A percentile compares a stretch with the other conserved stretches of the same genome.
phyloP scores from a whole-genome alignment of 306 rosid species.

The Rosa chinensis region DNA sequence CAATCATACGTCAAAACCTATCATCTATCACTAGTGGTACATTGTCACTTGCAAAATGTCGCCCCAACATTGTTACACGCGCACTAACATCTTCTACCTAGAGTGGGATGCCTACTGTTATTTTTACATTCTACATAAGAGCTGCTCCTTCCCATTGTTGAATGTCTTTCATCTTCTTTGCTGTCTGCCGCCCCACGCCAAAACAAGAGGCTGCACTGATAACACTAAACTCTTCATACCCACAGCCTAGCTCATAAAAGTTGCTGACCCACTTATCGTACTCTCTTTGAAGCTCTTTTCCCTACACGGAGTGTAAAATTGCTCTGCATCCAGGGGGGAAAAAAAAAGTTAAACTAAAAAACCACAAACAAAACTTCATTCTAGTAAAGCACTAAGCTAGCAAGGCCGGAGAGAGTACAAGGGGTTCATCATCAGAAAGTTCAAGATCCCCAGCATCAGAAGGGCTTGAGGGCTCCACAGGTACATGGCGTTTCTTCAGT shows the following conservation, averaged over 20 bases:
- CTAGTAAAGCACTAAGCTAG: not conserved
- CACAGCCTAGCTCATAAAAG: constrained; percentile 19
- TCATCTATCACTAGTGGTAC: constrained; percentile 36
- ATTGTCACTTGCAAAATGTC: constrained; percentile 16
- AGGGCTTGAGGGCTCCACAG: constrained; percentile 29
- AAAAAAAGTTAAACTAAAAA: not conserved
- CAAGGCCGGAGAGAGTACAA: constrained; percentile 51
- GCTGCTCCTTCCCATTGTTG: constrained; percentile 32
- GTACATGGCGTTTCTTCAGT: constrained; percentile 34
- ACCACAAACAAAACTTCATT: not conserved
- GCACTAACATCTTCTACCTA: constrained; percentile 32
- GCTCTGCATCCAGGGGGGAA: constrained; percentile 47
- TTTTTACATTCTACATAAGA: constrained; percentile 48
- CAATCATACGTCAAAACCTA: constrained; percentile 55
- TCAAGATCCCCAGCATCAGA: constrained; percentile 39
- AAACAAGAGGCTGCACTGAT: constrained; percentile 12
- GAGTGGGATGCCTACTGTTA: constrained; percentile 39
- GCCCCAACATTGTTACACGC: constrained; percentile 29
- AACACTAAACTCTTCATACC: constrained; percentile 29
- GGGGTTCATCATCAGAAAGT: constrained; percentile 88
- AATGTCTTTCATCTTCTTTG: constrained; percentile 35
- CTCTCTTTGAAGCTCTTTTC: constrained; percentile 44
- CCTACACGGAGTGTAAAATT: constrained; percentile 68
- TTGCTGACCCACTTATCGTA: constrained; percentile 27
- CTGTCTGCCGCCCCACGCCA: constrained; percentile 11